Conservation (phyloP, 441 rosid genomes). For the Bocquillonia castaneifolia region DNA sequence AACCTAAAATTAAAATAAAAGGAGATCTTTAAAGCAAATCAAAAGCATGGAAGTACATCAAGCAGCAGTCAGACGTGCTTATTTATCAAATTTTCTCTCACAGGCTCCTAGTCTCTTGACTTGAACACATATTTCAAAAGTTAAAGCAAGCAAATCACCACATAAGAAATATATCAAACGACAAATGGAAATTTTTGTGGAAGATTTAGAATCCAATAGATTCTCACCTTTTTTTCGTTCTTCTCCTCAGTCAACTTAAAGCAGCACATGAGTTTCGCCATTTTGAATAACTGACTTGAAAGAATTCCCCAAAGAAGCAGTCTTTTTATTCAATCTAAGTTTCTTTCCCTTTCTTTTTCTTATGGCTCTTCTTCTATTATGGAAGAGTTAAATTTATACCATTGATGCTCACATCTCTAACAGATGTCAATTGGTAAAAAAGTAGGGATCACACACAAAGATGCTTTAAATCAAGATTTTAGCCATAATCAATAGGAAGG, state of each 20-base stretch:
- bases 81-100: background rate
- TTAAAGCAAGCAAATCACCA: conserved; percentile 3
- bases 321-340: background rate
- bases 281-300: conserved; percentile 19
- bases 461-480: conserved; percentile 25
- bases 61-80: background rate
- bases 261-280: conserved; percentile 54
- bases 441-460: conserved; percentile 27
- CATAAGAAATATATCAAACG: conserved; percentile 8
- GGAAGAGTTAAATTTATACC: background rate
- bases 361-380: conserved; percentile 5
- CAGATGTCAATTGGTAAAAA: conserved; percentile 7
- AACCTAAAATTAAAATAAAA: conserved; percentile 34
- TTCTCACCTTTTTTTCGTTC: conserved; percentile 49
- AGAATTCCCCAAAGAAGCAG: conserved; percentile 12
- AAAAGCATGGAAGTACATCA: conserved; percentile 7
- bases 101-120: background rate
- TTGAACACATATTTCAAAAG: background rate
- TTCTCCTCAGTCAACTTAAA: conserved; percentile 27
- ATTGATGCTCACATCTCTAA: conserved; percentile 35
- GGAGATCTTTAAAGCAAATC: conserved; percentile 1
- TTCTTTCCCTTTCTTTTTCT: background rate
- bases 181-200: background rate
- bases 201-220: background rate
- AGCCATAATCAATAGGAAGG: conserved; percentile 85